Evolutionary conservation across 2,329 filamentous ascomycete genomes (phyloP), one percentile per base, ranked within the genome.

Genomic region (Colletotrichum gigasporum): DNA sequence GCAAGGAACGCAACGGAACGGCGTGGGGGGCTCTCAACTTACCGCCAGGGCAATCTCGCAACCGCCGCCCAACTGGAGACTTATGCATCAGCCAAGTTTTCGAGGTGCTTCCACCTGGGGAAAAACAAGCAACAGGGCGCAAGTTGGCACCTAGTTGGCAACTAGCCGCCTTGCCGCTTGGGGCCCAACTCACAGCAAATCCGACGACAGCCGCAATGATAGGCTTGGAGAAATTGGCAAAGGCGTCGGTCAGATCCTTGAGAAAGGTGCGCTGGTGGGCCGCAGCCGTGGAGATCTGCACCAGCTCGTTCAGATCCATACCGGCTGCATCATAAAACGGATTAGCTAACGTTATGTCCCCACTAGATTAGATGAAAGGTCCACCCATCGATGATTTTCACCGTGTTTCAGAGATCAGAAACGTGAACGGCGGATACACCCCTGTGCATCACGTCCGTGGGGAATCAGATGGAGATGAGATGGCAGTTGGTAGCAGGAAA

Each of bases 31-130:
- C 22, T 42, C 20, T 47, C 42, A 34, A 67, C 53, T 47, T 63
- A 82, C 80, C 69, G 79, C 79, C 28, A 85, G 73, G 4, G 81
- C 82, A 41, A 85, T 70, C 61, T 85, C 83, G 55, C 83, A 85
- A 5, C 83, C 83, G 12, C 83, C 82, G 28, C 82, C 82, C 28
- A 85, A 76, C 81, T 54, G 34, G 11, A 50, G 32, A n/a, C 14
- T 16, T 22, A 37, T 20, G 14, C 28, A 26, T 64, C 35, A 64
- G 61, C 48, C 26, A 47, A 32, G 32, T 48, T 61, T 22, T 28
- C 18, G 26, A 20, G 16, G 9, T 41, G 12, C 14, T 34, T 20
- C n/a, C 10, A 18, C n/a, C 18, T 7, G 32, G n/a, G 26, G 18
- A 32, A 18, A 50, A 50, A 44, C 30, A 39, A 51, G 30, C 34